phyloP scores from a whole-genome alignment of 257 asterid genomes.

The Ehretia macrophylla region DNA sequence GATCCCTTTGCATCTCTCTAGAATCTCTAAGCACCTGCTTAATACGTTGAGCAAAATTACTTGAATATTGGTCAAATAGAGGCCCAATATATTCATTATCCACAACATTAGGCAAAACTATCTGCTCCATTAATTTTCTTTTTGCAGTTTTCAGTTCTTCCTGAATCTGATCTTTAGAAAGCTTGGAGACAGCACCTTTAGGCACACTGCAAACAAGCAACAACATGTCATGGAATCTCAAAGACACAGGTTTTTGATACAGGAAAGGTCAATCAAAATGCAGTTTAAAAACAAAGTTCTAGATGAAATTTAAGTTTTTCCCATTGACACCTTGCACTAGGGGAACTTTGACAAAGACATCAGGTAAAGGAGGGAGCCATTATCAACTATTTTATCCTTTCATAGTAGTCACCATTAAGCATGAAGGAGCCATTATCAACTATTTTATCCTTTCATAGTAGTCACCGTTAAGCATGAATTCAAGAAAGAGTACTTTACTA shows the following conservation, averaged over 20 bases:
- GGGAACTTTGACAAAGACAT: too few relatives aligned
- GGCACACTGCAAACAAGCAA: slow-evolving; percentile 45
- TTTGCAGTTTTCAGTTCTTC: slow-evolving; percentile 74
- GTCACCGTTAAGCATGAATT: neutral
- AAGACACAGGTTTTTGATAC: slow-evolving; percentile 15
- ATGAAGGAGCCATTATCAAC: neutral
- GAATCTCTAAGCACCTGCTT: slow-evolving; percentile 62
- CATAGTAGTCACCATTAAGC: neutral
- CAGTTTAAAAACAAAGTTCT: neutral
- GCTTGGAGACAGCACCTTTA: slow-evolving; percentile 51
- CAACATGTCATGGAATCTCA: slow-evolving; percentile 29
- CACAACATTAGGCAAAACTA: slow-evolving; percentile 53
- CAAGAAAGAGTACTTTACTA: neutral
- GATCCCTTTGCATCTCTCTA: slow-evolving; percentile 65
- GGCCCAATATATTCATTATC: slow-evolving; percentile 45
- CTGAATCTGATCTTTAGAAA: slow-evolving; percentile 71
- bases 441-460: too few relatives aligned
- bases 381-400: too few relatives aligned
- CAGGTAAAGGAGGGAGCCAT: too few relatives aligned
- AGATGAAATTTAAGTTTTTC: neutral
- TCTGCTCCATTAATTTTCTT: slow-evolving; percentile 66
- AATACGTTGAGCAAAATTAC: slow-evolving; percentile 59
- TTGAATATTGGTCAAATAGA: slow-evolving; percentile 37
- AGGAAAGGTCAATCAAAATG: slow-evolving; percentile 17
- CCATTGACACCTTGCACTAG: too few relatives aligned